A percentile compares a stretch with the other conserved stretches of the same genome.
Evolutionary conservation across 2,329 filamentous ascomycete genomes (phyloP).

Genomic region (Ceratocystis albifundus): DNA sequence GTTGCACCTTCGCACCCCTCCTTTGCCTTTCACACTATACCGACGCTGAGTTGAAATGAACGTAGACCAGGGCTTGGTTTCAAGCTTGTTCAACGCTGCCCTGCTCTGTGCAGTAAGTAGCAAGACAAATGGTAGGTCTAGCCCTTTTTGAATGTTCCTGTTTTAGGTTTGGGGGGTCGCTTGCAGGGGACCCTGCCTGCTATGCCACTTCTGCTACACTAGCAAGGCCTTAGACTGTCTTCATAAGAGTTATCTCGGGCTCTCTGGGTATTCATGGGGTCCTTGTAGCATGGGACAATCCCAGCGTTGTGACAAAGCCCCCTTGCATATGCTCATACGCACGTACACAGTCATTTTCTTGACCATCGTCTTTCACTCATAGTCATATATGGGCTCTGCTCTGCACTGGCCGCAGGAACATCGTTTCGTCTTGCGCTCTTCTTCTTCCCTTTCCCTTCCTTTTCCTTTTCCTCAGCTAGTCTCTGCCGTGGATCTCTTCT

Average conservation of each 20-base stretch:
- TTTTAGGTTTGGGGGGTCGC: conserved; percentile 1
- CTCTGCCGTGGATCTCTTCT: not conserved
- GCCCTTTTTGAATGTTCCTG: not conserved
- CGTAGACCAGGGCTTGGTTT: conserved; percentile 1
- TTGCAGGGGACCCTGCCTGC: not conserved
- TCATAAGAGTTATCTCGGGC: not conserved
- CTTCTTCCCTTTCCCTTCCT: no score
- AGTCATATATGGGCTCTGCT: not conserved
- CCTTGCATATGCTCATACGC: not conserved
- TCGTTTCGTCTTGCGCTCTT: not conserved
- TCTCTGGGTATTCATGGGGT: not conserved
- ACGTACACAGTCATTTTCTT: no score
- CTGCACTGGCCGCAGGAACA: not conserved
- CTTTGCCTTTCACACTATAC: not conserved
- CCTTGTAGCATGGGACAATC: conserved; percentile 7
- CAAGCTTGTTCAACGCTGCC: conserved; percentile 5
- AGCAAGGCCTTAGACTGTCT: not conserved
- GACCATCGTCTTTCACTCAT: not conserved
- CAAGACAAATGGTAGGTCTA: not conserved
- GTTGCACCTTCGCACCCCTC: not conserved
- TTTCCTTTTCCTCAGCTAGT: not conserved
- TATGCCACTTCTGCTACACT: not conserved
- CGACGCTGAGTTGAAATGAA: not conserved
- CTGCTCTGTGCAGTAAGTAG: not conserved
- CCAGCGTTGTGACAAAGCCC: not conserved